Percentiles rank a stretch among this genome's conserved stretches.
Evolutionary conservation across 2,329 filamentous ascomycete genomes (phyloP).

Genomic region (Calonectria multiphialidica): DNA sequence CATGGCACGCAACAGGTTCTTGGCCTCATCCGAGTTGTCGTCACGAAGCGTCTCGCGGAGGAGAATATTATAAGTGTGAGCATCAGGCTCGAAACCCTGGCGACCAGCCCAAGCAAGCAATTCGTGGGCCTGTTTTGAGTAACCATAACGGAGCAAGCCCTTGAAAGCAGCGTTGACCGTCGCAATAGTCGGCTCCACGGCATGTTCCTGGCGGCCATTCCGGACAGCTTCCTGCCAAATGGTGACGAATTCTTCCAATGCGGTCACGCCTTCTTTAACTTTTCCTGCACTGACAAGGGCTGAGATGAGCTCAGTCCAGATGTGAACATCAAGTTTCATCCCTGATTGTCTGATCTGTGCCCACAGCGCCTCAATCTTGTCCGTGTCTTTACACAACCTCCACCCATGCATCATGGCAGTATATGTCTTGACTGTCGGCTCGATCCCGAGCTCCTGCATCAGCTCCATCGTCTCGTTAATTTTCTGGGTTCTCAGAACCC

Average conservation of each 20-base stretch:
- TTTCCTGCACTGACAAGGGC: conserved; percentile 71
- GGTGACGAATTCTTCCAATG: conserved; percentile 74
- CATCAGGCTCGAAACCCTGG: conserved; percentile 67
- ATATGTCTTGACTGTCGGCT: conserved; percentile 76
- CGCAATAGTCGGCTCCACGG: conserved; percentile 70
- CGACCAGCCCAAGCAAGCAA: conserved; percentile 71
- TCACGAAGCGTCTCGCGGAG: conserved; percentile 69
- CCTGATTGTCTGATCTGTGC: conserved; percentile 68
- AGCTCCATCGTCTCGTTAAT: conserved; percentile 54
- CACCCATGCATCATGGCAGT: conserved; percentile 81
- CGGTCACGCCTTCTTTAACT: conserved; percentile 68
- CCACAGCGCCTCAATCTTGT: conserved; percentile 78
- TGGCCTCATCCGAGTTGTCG: conserved; percentile 60
- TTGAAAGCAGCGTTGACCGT: conserved; percentile 78
- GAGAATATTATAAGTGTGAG: conserved; percentile 77
- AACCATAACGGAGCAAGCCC: conserved; percentile 67
- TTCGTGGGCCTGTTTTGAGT: conserved; percentile 61
- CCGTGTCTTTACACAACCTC: conserved; percentile 67
- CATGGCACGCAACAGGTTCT: conserved; percentile 71
- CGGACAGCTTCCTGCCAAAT: conserved; percentile 64
- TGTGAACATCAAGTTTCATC: conserved; percentile 70
- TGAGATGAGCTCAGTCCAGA: conserved; percentile 79
- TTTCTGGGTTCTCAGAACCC: conserved; percentile 42
- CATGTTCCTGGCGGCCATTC: conserved; percentile 39
- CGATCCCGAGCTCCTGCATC: conserved; percentile 62